Conservation (phyloP, 805 yeast genomes). For the Starmerella cellae region DNA sequence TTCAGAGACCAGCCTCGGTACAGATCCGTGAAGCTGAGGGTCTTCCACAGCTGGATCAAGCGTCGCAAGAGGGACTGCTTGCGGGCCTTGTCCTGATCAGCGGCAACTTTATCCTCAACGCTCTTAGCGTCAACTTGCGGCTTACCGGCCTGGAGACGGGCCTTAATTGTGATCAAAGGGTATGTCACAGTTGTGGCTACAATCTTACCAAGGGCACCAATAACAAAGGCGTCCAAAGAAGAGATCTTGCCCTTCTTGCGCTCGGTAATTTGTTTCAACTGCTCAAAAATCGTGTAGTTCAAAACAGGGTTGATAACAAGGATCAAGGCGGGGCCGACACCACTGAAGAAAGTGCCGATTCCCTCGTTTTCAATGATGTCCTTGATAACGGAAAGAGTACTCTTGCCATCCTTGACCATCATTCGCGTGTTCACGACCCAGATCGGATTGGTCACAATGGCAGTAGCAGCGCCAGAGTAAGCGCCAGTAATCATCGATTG, state of each 20-base stretch:
- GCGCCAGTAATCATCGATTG: constrained; percentile 71
- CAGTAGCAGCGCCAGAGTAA: constrained; percentile 76
- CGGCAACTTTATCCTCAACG: background rate
- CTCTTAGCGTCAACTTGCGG: background rate
- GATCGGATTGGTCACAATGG: constrained; percentile 73
- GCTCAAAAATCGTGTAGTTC: constrained; percentile 86
- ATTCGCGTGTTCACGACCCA: constrained; percentile 92
- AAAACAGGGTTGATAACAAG: constrained; percentile 79
- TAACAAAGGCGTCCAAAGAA: constrained; percentile 63
- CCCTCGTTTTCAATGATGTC: constrained; percentile 65
- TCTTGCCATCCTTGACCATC: constrained; percentile 41
- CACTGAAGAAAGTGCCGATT: constrained; percentile 57
- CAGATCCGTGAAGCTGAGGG: constrained; percentile 64
- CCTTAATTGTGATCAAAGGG: constrained; percentile 77
- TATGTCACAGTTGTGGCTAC: constrained; percentile 81
- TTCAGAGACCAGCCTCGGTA: constrained; percentile 74
- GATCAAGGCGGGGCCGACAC: constrained; percentile 76
- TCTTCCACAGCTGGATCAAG: constrained; percentile 43
- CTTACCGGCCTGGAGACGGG: constrained; percentile 68
- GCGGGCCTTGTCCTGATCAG: constrained; percentile 17
- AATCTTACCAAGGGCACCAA: constrained; percentile 83
- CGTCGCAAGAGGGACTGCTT: constrained; percentile 23
- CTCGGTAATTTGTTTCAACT: constrained; percentile 53
- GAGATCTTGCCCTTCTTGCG: constrained; percentile 40
- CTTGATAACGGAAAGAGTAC: constrained; percentile 44